Conservation (phyloP, 139 green algal genomes). For the Trebouxia sp. region DNA sequence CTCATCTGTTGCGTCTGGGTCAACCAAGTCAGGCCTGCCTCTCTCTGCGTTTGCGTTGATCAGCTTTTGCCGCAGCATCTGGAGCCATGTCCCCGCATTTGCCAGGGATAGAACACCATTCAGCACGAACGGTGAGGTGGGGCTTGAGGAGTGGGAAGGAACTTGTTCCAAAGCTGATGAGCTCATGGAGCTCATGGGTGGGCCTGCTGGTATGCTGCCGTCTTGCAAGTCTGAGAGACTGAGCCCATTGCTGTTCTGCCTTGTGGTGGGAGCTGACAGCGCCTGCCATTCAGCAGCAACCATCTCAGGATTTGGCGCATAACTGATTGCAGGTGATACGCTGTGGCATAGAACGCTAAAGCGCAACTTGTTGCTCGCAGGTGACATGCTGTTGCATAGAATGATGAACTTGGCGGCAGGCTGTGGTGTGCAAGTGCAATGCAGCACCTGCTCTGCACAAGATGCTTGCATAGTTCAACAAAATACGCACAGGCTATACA, state of each 20-base stretch:
- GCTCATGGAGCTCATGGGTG: not conserved
- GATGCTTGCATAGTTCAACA: too few relatives aligned
- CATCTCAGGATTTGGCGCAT: too few relatives aligned
- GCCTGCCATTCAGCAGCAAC: not conserved
- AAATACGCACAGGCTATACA: too few relatives aligned
- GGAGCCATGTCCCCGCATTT: constrained; percentile 7
- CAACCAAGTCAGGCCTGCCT: not conserved
- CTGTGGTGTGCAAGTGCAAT: too few relatives aligned
- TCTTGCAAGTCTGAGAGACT: not conserved
- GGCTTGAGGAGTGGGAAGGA: not conserved
- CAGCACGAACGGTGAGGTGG: not conserved
- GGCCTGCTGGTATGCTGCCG: not conserved
- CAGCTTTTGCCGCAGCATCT: not conserved
- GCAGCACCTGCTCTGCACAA: too few relatives aligned
- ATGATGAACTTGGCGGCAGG: too few relatives aligned
- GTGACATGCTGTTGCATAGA: too few relatives aligned
- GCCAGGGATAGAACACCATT: constrained; percentile 5
- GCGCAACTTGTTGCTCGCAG: too few relatives aligned
- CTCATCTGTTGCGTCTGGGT: not conserved
- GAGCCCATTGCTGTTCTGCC: not conserved
- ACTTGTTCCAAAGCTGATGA: not conserved
- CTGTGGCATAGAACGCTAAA: too few relatives aligned
- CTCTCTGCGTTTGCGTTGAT: not conserved
- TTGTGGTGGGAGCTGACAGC: not conserved
- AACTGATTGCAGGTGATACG: too few relatives aligned